Conservation (phyloP, 2,329 filamentous ascomycete genomes). For the Xylaria sp. region DNA sequence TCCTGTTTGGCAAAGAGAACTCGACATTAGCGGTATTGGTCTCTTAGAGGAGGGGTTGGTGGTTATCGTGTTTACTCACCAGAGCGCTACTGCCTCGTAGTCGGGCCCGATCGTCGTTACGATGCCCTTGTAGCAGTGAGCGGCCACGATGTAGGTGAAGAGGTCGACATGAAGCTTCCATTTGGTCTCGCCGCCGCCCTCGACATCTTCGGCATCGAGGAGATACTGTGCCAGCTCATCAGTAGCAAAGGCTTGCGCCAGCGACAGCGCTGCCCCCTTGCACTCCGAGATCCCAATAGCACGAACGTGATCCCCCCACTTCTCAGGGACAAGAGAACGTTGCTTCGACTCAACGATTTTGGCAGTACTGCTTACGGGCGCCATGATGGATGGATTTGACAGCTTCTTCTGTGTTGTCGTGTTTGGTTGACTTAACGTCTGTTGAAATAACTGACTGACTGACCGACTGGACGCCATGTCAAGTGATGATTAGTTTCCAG, state of each 20-base stretch:
- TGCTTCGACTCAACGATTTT: constrained; percentile 28
- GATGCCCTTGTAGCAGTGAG: constrained; percentile 67
- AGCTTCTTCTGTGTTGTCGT: constrained; percentile 18
- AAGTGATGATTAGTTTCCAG: constrained; percentile 4
- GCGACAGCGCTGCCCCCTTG: constrained; percentile 63
- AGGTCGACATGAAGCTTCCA: constrained; percentile 74
- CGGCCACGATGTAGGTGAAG: constrained; percentile 70
- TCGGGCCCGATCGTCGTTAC: constrained; percentile 70
- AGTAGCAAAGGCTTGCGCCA: constrained; percentile 71
- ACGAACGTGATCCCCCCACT: constrained; percentile 55
- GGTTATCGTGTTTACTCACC: constrained; percentile 48
- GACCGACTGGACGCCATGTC: constrained; percentile 4
- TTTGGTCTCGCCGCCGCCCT: constrained; percentile 59
- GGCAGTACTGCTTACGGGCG: constrained; percentile 33
- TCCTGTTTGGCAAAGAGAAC: constrained; percentile 43
- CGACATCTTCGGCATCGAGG: constrained; percentile 64
- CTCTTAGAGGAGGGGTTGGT: neutral
- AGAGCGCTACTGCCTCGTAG: constrained; percentile 73
- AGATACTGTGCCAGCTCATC: constrained; percentile 73
- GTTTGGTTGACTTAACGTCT: neutral
- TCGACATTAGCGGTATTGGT: constrained; percentile 8
- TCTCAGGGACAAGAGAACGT: constrained; percentile 47
- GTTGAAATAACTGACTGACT: neutral
- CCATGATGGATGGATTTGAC: constrained; percentile 38
- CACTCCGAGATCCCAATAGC: constrained; percentile 60